Conservation (phyloP, 2,329 filamentous ascomycete genomes). For the Remersonia thermophila region DNA sequence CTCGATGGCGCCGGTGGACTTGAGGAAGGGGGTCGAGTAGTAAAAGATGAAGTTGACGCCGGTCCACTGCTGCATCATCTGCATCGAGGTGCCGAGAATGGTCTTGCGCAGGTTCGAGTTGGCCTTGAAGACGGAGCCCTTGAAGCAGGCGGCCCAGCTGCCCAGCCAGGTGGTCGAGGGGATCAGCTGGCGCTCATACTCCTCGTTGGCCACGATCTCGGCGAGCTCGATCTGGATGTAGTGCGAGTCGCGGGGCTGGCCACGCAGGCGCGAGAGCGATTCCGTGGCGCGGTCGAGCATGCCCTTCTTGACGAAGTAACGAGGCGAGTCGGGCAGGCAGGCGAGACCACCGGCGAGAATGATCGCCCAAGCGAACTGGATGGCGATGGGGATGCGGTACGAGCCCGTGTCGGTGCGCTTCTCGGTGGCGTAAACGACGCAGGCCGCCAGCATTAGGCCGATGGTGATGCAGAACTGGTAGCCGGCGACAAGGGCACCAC, state of each 20-base stretch:
- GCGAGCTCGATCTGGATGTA: conserved; percentile 69
- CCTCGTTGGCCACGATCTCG: conserved; percentile 81
- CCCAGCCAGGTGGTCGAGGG: conserved; percentile 52
- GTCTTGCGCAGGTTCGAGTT: conserved; percentile 60
- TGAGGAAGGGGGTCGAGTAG: conserved; percentile 75
- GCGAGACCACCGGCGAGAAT: conserved; percentile 62
- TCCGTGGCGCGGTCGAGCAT: conserved; percentile 51
- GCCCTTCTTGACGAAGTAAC: conserved; percentile 73
- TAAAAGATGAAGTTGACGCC: conserved; percentile 93
- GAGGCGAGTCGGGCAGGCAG: conserved; percentile 72
- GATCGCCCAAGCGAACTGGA: conserved; percentile 72
- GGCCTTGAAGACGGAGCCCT: conserved; percentile 47
- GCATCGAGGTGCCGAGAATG: conserved; percentile 58
- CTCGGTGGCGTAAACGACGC: conserved; percentile 61
- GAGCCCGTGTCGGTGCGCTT: conserved; percentile 47
- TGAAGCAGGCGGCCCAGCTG: conserved; percentile 59
- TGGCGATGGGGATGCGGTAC: conserved; percentile 68
- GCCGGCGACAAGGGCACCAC: conserved; percentile 23
- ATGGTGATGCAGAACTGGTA: conserved; percentile 24
- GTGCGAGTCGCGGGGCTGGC: conserved; percentile 58
- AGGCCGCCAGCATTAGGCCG: conserved; percentile 62
- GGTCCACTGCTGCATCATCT: conserved; percentile 74
- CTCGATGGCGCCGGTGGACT: conserved; percentile 59
- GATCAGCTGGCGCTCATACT: conserved; percentile 63
- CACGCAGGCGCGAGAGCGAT: conserved; percentile 56